Base-by-base conservation (phyloP, 2,329 filamentous ascomycete genomes). In the Trichoderma sp. region DNA sequence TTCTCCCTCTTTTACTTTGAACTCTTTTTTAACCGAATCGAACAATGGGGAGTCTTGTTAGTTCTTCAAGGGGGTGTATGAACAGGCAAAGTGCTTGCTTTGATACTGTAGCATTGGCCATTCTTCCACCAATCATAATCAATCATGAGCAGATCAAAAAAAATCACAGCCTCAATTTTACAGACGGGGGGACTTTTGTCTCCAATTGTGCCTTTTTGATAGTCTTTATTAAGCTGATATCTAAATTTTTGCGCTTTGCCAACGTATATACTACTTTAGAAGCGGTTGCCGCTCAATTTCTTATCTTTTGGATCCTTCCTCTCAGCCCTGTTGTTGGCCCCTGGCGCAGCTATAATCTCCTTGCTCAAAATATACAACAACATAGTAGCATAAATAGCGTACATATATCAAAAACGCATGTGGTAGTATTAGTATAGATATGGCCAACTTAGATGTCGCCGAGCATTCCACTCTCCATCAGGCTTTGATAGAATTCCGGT, bases 401-500 rank as follows among this genome's bases (percentile, higher is more conserved):
- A 37, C 53, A 8, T 58, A 21, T 58, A 35, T 33, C 37, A 27
- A 29, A 29, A 16, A 16, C 55, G 14, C 52, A 49, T 49, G 5
- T 49, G 37, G 29, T 37, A 37, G 14, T 35, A 29, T 37, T 58
- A n/a, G 55, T 37, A 58, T 58, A 16, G 55, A 58, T 10, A n/a
- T 31, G 55, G 31, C n/a, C 14, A 24, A 11, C 0, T 76, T 66
- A 81, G 66, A 75, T 73, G 57, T 85, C 84, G 29, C 94, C 94
- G 72, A 98, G 82, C 73, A 97, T 89, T 2, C 95, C 95, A 75
- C 92, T 96, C 81, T 97, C 94, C 82, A 93, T 92, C 76, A 98
- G 82, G 73, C 89, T 92, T 79, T 91, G 89, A 83, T 96, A 97
- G 71, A 98, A 89, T 79, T 98, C 96, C 1, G 94, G 93, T 83